A percentile compares a stretch with the other conserved stretches of the same genome.
Conservation (phyloP, 192 early-diverging fungal genomes). For the Thamnidium elegans region DNA sequence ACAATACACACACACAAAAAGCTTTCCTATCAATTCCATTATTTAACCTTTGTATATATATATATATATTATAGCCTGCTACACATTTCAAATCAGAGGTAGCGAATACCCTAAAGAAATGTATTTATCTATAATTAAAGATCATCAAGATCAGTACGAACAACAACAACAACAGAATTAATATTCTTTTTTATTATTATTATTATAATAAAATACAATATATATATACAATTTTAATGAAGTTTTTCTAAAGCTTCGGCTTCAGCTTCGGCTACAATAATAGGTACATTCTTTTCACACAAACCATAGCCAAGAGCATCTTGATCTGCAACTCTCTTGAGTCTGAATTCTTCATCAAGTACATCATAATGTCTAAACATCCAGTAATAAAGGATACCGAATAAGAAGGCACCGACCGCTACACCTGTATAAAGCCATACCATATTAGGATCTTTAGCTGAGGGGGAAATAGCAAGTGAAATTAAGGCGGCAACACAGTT, state of each 20-base stretch:
- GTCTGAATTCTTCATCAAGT: slow-evolving; percentile 32
- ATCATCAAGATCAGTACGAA: slow-evolving; percentile 16
- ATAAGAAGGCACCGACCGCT: slow-evolving; percentile 29
- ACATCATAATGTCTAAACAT: slow-evolving; percentile 58
- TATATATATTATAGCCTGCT: slow-evolving; percentile 19
- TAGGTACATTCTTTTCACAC: not conserved
- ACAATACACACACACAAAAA: not conserved
- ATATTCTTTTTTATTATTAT: no score
- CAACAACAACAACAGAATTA: not conserved
- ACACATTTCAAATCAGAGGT: slow-evolving; percentile 22
- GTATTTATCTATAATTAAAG: slow-evolving; percentile 14
- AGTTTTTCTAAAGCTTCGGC: slow-evolving; percentile 15
- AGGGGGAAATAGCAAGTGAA: slow-evolving; percentile 54
- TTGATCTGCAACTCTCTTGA: slow-evolving; percentile 4
- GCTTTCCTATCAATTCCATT: not conserved
- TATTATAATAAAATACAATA: not conserved
- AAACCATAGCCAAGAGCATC: not conserved
- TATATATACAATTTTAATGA: not conserved
- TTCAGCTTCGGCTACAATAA: slow-evolving; percentile 6
- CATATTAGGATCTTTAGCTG: slow-evolving; percentile 52
- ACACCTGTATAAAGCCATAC: slow-evolving; percentile 55
- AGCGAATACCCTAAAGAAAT: slow-evolving; percentile 26
- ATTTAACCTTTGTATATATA: not conserved
- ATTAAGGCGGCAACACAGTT: slow-evolving; percentile 57
- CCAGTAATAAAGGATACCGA: slow-evolving; percentile 47